phyloP scores from a whole-genome alignment of 2,329 filamentous ascomycete species.

The Thelonectria blattea region DNA sequence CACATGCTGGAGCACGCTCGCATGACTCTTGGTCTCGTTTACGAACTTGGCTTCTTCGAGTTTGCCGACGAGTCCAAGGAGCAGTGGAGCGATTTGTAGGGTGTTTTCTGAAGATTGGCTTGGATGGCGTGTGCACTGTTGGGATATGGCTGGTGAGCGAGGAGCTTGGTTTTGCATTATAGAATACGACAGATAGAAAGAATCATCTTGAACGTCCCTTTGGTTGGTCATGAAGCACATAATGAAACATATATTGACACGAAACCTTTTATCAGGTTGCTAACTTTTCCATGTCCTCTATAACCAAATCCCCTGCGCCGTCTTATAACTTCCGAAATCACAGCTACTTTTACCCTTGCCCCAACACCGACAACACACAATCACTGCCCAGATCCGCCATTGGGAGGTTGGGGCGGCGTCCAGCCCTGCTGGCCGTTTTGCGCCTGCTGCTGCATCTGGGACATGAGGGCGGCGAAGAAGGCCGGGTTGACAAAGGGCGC shows the following conservation, averaged over 20 bases:
- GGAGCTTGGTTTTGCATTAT: not conserved
- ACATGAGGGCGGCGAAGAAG: conserved; percentile 59
- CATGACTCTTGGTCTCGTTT: conserved; percentile 82
- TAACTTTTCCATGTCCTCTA: conserved; percentile 13
- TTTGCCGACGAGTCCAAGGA: conserved; percentile 56
- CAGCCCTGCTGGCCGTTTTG: conserved; percentile 41
- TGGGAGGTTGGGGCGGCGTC: conserved; percentile 40
- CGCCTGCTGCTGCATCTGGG: conserved; percentile 49
- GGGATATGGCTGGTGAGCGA: not conserved
- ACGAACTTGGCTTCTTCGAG: conserved; percentile 81
- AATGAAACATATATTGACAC: not conserved
- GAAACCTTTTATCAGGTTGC: not conserved
- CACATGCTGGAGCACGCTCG: conserved; percentile 92
- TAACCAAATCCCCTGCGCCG: conserved; percentile 26
- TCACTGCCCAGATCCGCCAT: conserved; percentile 37
- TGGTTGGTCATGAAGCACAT: not conserved
- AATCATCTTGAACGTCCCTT: not conserved
- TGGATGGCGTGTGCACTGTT: not conserved
- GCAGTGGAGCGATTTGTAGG: conserved; percentile 46
- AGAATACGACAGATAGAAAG: not conserved
- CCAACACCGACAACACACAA: conserved; percentile 1
- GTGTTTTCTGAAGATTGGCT: not conserved
- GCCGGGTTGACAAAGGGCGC: conserved; percentile 62
- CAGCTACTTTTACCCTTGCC: conserved; percentile 2
- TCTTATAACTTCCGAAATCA: conserved; percentile 9